Evolutionary conservation across 805 yeast species (phyloP).

Genomic region (Jamesozyma gamospora): DNA sequence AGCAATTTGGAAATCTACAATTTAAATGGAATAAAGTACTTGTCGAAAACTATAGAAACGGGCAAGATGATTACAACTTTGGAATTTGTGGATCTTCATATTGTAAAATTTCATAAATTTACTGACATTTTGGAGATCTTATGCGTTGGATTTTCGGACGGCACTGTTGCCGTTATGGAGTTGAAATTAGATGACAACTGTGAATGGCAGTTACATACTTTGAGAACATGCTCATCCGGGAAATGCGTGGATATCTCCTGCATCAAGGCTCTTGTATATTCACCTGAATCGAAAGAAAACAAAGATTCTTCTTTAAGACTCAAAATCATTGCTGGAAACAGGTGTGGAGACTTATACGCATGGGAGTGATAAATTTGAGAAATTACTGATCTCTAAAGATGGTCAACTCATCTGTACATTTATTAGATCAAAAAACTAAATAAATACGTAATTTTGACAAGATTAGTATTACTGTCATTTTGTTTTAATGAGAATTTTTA

Average conservation of each 20-base stretch:
- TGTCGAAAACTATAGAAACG: constrained; percentile 13
- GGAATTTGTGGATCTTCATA: constrained; percentile 17
- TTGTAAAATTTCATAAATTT: constrained; percentile 10
- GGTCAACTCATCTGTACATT: no score
- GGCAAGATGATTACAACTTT: constrained; percentile 20
- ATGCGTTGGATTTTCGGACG: constrained; percentile 30
- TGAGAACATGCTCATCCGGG: constrained; percentile 19
- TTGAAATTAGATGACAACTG: constrained; percentile 15
- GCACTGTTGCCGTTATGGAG: constrained; percentile 26
- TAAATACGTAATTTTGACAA: no score
- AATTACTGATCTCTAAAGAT: no score
- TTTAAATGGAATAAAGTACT: constrained; percentile 43
- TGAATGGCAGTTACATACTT: constrained; percentile 18
- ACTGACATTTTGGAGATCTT: constrained; percentile 33
- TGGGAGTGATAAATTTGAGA: constrained; percentile 34
- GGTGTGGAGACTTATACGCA: constrained; percentile 40
- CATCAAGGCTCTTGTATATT: constrained; percentile 6
- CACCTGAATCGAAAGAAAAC: not conserved
- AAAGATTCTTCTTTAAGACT: constrained; percentile 2
- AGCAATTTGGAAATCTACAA: constrained; percentile 31
- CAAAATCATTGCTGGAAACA: constrained; percentile 45
- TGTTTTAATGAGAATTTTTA: no score
- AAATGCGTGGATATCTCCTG: constrained; percentile 10
- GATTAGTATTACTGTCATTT: no score
- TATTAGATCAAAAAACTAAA: no score